Evolutionary conservation across 192 early-diverging fungal genomes (phyloP).

Genomic region (Backusella westeae): DNA sequence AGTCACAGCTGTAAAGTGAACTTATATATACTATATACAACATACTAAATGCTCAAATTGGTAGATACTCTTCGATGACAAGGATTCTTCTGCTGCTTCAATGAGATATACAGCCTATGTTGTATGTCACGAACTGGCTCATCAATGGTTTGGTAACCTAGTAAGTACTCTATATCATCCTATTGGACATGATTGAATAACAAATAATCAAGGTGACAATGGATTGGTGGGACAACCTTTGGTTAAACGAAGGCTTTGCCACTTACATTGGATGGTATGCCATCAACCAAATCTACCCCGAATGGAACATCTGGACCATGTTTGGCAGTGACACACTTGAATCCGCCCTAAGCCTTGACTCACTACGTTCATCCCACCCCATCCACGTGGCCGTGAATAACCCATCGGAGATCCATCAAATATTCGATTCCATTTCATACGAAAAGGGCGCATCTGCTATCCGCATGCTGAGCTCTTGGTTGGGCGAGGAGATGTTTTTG

Average conservation of each 20-base stretch:
- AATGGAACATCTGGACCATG: slow-evolving; percentile 88
- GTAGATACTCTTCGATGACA: slow-evolving; percentile 77
- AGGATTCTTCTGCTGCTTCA: slow-evolving; percentile 60
- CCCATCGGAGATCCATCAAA: slow-evolving; percentile 86
- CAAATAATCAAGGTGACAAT: slow-evolving; percentile 5
- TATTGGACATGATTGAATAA: neutral
- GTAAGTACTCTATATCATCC: slow-evolving; percentile 54
- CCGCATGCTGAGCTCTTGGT: slow-evolving; percentile 81
- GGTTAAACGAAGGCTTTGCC: slow-evolving; percentile 94
- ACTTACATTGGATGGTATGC: slow-evolving; percentile 92
- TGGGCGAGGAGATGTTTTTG: slow-evolving; percentile 65
- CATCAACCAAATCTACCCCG: slow-evolving; percentile 86
- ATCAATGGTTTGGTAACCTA: slow-evolving; percentile 93
- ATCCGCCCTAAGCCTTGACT: slow-evolving; percentile 74
- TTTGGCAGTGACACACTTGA: slow-evolving; percentile 78
- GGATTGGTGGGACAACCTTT: slow-evolving; percentile 34
- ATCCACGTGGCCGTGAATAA: slow-evolving; percentile 85
- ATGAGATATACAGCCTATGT: slow-evolving; percentile 85
- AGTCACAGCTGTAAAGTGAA: slow-evolving; percentile 37
- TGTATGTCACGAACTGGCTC: slow-evolving; percentile 84
- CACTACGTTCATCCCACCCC: slow-evolving; percentile 83
- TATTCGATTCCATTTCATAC: slow-evolving; percentile 92
- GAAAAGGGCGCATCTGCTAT: slow-evolving; percentile 91
- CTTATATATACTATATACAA: neutral
- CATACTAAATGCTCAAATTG: slow-evolving; percentile 13